A percentile compares a stretch with the other conserved stretches of the same genome.
Evolutionary conservation across 2,329 filamentous ascomycete genomes (phyloP).

Genomic region (Neopestalotiopsis rosae): DNA sequence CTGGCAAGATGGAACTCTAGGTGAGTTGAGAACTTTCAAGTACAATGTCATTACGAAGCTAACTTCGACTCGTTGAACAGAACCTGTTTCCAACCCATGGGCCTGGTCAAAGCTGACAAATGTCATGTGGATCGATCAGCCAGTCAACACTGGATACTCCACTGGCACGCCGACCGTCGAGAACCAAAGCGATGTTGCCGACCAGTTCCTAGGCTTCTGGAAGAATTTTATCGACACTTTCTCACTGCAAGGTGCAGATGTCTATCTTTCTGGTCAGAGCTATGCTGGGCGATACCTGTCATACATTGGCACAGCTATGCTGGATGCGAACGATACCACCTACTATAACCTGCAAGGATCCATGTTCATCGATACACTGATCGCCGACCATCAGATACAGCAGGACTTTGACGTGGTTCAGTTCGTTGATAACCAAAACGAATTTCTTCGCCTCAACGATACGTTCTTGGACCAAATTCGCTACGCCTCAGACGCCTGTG

Average conservation of each 20-base stretch:
- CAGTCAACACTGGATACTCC: constrained; percentile 67
- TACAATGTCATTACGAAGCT: background rate
- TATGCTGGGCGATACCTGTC: constrained; percentile 56
- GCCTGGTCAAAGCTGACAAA: constrained; percentile 75
- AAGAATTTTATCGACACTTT: constrained; percentile 57
- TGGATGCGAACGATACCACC: constrained; percentile 46
- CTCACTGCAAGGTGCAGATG: constrained; percentile 47
- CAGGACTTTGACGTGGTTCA: constrained; percentile 52
- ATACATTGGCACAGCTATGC: constrained; percentile 55
- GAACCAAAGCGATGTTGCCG: constrained; percentile 67
- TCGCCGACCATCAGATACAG: constrained; percentile 49
- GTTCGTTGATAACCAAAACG: constrained; percentile 56
- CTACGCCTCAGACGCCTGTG: constrained; percentile 51
- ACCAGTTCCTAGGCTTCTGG: constrained; percentile 74
- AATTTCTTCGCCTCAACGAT: constrained; percentile 59
- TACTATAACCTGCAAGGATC: constrained; percentile 53
- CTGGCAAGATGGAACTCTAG: constrained; percentile 69
- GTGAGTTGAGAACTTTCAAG: background rate
- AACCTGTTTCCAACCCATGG: constrained; percentile 67
- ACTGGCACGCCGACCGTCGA: constrained; percentile 65
- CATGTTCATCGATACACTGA: constrained; percentile 66
- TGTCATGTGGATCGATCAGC: constrained; percentile 74
- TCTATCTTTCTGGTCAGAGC: constrained; percentile 54
- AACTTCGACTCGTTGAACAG: constrained; percentile 34
- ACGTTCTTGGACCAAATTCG: constrained; percentile 56